Percentiles rank a stretch among this genome's conserved stretches.
Conservation (phyloP, 805 yeast genomes). For the Metschnikowia anglica region DNA sequence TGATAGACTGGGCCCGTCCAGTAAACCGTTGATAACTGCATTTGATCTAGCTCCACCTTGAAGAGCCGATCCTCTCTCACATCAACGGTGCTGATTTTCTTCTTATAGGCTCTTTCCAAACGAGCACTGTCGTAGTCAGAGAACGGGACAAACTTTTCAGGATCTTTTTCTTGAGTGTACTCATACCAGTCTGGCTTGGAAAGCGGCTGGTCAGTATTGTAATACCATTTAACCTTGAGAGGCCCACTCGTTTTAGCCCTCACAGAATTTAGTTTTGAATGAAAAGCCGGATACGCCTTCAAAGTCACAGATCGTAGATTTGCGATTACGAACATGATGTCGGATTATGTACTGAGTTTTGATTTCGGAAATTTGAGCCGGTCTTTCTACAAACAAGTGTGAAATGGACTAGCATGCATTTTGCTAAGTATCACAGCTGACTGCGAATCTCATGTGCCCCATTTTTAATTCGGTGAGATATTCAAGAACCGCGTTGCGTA, state of each 20-base stretch:
- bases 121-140: slow-evolving; percentile 58
- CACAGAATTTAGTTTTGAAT: neutral
- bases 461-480: too few species aligned
- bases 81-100: slow-evolving; percentile 33
- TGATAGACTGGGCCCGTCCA: slow-evolving; percentile 90
- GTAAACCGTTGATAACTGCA: slow-evolving; percentile 65
- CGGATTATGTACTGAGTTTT: too few species aligned
- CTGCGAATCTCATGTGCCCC: too few species aligned
- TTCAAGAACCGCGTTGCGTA: too few species aligned
- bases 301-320: neutral
- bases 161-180: slow-evolving; percentile 49
- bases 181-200: slow-evolving; percentile 62
- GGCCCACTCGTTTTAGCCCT: slow-evolving; percentile 10
- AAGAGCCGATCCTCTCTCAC: slow-evolving; percentile 84
- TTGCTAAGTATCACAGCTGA: too few species aligned
- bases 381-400: too few species aligned
- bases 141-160: slow-evolving; percentile 68
- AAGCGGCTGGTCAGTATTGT: slow-evolving; percentile 76
- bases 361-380: too few species aligned
- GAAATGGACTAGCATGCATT: too few species aligned
- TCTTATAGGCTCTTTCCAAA: slow-evolving; percentile 51
- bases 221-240: slow-evolving; percentile 59
- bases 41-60: slow-evolving; percentile 59
- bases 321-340: neutral
- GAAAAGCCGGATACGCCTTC: neutral